Evolutionary conservation across 2,329 filamentous ascomycete species (phyloP).

Genomic region (Exophiala viscosa): DNA sequence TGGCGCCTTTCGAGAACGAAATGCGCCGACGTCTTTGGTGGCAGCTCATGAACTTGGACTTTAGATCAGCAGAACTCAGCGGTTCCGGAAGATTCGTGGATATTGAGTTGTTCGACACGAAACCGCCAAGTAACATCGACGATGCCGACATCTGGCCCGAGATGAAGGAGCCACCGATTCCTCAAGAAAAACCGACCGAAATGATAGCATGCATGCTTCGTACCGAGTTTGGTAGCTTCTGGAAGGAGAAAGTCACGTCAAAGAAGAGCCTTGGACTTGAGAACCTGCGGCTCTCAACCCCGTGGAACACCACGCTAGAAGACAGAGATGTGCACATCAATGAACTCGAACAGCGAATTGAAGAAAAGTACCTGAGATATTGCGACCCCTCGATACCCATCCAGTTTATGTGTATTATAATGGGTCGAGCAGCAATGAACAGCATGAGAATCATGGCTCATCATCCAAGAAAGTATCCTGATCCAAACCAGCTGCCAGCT

Average conservation of each 20-base stretch:
- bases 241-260: slow-evolving; percentile 31
- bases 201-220: slow-evolving; percentile 59
- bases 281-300: slow-evolving; percentile 14
- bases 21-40: slow-evolving; percentile 41
- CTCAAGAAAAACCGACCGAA: slow-evolving; percentile 53
- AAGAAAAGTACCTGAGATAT: slow-evolving; percentile 53
- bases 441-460: slow-evolving; percentile 46
- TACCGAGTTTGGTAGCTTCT: slow-evolving; percentile 56
- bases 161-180: slow-evolving; percentile 45
- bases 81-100: slow-evolving; percentile 28
- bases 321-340: slow-evolving; percentile 37
- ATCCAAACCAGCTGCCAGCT: slow-evolving; percentile 31
- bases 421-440: slow-evolving; percentile 43
- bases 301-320: slow-evolving; percentile 30
- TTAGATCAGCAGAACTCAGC: slow-evolving; percentile 31
- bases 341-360: slow-evolving; percentile 50
- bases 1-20: slow-evolving; percentile 51
- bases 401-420: slow-evolving; percentile 44
- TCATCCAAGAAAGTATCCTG: slow-evolving; percentile 39
- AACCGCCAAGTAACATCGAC: slow-evolving; percentile 50
- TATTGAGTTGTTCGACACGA: slow-evolving; percentile 36
- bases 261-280: slow-evolving; percentile 10
- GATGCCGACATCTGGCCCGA: slow-evolving; percentile 50
- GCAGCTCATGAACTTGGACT: slow-evolving; percentile 47
- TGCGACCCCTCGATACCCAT: slow-evolving; percentile 49